Evolutionary conservation across 2,329 filamentous ascomycete genomes (phyloP), one percentile per base, ranked within the genome.

Genomic region (Whalleya microplaca): DNA sequence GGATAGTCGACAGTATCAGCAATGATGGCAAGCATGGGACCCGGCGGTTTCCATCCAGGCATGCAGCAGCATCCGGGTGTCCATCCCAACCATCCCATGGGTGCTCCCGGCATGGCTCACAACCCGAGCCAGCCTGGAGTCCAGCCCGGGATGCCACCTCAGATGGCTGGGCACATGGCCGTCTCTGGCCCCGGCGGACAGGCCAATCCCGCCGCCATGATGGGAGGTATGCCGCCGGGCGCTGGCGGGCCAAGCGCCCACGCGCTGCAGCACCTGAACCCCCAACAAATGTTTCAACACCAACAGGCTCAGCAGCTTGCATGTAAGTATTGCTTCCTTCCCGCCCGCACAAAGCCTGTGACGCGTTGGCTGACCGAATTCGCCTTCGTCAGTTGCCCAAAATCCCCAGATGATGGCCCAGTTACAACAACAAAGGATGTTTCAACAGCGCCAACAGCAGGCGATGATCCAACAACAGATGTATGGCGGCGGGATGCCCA

Each of bases 221-320:
- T 93, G 88, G 84, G 78, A 62, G 87, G 84, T 55, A 91, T 93
- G 85, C 88, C 89, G 61, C 88, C 87, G 27, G 85, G 88, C 59
- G 81, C 80, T 51, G 78, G 76, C 62, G 82, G 79, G 51, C 84
- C 84, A 56, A 89, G 85, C 73, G 82, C 84, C 57, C 89, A 91
- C 74, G 87, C 87, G 18, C 75, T 92, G 66, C 87, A 88, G 69
- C 90, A 93, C 70, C 72, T 92, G 51, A 90, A 80, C 68, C 87
- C 88, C 42, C 80, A 61, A n/a, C 55, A 85, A 63, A 76, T 86
- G 70, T 80, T 86, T 58, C 84, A 79, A 37, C 76, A 81, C 48
- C 63, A 56, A 27, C 65, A 59, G 23, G 23, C 56, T 60, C 73
- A 73, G 40, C 70, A 71, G 44, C 73, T 74, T 63, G 67, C 64